phyloP scores from a whole-genome alignment of 176 grass and related monocot genomes.

The Luzula sylvatica region DNA sequence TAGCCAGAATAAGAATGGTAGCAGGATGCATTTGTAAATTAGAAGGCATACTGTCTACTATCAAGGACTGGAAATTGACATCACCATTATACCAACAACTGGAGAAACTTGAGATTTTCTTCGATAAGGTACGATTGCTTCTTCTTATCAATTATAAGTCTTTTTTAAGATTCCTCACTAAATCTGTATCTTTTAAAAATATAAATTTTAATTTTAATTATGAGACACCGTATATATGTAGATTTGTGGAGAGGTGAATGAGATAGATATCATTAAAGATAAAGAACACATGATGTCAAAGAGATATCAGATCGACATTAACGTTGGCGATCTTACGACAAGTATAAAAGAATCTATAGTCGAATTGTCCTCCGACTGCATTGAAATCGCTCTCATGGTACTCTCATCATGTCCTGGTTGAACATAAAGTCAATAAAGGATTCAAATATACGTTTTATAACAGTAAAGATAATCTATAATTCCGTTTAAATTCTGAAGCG shows the following conservation, averaged over 20 bases:
- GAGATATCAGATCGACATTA: constrained; percentile 35
- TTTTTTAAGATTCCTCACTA: too few relatives aligned
- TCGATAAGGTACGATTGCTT: constrained; percentile 52
- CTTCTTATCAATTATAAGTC: too few relatives aligned
- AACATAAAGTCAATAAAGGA: too few relatives aligned
- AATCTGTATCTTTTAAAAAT: too few relatives aligned
- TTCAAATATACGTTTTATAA: too few relatives aligned
- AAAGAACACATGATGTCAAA: constrained; percentile 43
- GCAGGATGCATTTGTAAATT: constrained; percentile 39
- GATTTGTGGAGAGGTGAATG: constrained; percentile 52
- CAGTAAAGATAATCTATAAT: neutral
- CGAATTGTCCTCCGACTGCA: constrained; percentile 51
- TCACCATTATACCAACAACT: constrained; percentile 31
- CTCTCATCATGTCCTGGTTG: neutral
- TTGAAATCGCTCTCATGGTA: constrained; percentile 44
- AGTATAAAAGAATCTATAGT: constrained; percentile 52
- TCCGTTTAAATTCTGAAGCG: constrained; percentile 3
- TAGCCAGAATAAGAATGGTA: constrained; percentile 42
- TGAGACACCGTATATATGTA: too few relatives aligned
- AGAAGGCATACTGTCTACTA: constrained; percentile 19
- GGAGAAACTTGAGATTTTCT: constrained; percentile 32
- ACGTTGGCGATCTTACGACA: constrained; percentile 24
- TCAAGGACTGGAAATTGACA: constrained; percentile 38
- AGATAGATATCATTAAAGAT: constrained; percentile 46
- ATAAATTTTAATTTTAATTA: too few relatives aligned